These are phyloP conservation scores for Pseudognaphalium luteoalbum DNA, from an alignment of 129 eudicot genomes.

Conservation along the genomic window DNA sequence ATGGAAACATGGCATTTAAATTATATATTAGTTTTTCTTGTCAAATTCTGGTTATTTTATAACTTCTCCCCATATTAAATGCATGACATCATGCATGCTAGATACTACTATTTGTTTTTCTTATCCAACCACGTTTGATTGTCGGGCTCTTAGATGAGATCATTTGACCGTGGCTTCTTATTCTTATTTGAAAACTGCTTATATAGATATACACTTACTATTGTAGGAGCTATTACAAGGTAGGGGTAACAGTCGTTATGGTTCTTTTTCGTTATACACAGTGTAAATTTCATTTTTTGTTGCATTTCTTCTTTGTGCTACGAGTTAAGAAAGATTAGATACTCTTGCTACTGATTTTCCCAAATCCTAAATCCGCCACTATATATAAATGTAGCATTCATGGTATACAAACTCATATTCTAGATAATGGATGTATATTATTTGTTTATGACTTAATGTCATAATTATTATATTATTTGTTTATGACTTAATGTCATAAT, in stretches of 20 bases:
- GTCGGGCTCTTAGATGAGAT: slow-evolving; percentile 29
- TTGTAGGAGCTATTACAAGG: too few species aligned
- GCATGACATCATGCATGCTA: background rate
- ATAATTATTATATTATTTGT: background rate
- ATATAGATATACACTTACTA: background rate
- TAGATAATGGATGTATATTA: background rate
- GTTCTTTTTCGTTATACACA: too few species aligned
- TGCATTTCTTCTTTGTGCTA: too few species aligned
- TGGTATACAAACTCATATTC: background rate
- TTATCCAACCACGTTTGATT: slow-evolving; percentile 34
- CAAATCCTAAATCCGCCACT: too few species aligned
- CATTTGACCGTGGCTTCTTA: background rate
- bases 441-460: background rate
- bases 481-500: too few species aligned
- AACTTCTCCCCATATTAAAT: slow-evolving; percentile 13
- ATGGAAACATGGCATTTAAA: slow-evolving; percentile 16
- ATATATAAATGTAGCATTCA: background rate
- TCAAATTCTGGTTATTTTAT: background rate
- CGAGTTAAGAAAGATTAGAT: too few species aligned
- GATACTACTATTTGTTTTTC: background rate
- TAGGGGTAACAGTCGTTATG: too few species aligned
- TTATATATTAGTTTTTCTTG: slow-evolving; percentile 17
- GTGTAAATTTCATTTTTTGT: too few species aligned
- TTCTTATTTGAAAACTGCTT: background rate
- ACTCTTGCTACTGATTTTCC: too few species aligned